phyloP scores from a whole-genome alignment of 495 filamentous ascomycete species.

The Aspergillus bridgeri region DNA sequence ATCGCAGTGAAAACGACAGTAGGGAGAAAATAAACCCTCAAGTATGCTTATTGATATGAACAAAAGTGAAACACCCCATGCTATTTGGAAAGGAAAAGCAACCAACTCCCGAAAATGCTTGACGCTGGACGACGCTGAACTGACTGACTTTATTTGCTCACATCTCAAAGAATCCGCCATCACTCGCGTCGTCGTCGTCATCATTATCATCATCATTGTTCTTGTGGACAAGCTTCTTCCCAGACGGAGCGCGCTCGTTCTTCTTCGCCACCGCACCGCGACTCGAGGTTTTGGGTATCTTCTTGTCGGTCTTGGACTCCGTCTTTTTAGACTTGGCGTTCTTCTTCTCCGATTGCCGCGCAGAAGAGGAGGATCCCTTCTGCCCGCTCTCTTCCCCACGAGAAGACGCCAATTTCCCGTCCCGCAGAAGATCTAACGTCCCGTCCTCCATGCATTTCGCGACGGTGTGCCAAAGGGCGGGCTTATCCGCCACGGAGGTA shows the following conservation, averaged over 20 bases:
- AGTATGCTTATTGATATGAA: too few species aligned
- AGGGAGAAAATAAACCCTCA: not conserved
- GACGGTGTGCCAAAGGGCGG: slow-evolving; percentile 65
- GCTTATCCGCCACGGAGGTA: slow-evolving; percentile 34
- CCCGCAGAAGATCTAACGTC: slow-evolving; percentile 54
- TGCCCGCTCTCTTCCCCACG: not conserved
- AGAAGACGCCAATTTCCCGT: slow-evolving; percentile 42
- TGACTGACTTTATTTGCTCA: slow-evolving; percentile 11
- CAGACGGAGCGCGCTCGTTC: slow-evolving; percentile 5
- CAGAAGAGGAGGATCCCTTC: slow-evolving; percentile 14
- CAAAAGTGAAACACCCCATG: slow-evolving; percentile 4
- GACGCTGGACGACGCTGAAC: slow-evolving; percentile 15
- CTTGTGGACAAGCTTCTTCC: slow-evolving; percentile 10
- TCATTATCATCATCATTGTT: slow-evolving; percentile 17
- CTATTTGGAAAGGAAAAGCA: not conserved
- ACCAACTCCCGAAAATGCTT: slow-evolving; percentile 22
- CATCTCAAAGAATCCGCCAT: slow-evolving; percentile 54
- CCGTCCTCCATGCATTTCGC: slow-evolving; percentile 67
- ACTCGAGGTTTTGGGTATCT: slow-evolving; percentile 14
- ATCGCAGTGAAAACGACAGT: slow-evolving; percentile 11
- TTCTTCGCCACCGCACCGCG: slow-evolving; percentile 13
- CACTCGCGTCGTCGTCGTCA: slow-evolving; percentile 49
- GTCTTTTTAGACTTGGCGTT: slow-evolving; percentile 8
- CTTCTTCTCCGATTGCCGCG: slow-evolving; percentile 11
- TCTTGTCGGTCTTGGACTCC: slow-evolving; percentile 14